These are phyloP conservation scores for Colletotrichum coccodes DNA, from an alignment of 2,329 filamentous ascomycete genomes.

Conservation along the genomic window DNA sequence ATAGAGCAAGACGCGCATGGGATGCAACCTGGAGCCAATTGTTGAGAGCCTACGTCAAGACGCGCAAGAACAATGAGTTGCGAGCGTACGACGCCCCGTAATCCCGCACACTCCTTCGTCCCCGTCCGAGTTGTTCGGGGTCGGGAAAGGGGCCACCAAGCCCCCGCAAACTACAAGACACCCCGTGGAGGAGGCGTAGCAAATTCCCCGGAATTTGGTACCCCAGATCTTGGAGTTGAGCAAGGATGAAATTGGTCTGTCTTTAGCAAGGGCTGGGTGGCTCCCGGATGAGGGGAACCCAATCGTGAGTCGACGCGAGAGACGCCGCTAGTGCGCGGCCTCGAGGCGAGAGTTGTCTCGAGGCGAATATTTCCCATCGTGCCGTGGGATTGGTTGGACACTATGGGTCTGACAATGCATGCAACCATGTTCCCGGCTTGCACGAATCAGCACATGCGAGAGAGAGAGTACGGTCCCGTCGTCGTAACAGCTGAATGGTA, in stretches of 20 bases:
- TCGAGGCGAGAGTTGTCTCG: constrained; percentile 15
- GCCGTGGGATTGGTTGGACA: neutral
- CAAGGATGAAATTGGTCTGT: neutral
- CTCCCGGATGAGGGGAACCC: constrained; percentile 10
- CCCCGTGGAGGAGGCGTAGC: constrained; percentile 10
- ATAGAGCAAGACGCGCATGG: neutral
- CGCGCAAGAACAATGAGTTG: neutral
- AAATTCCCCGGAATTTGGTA: neutral
- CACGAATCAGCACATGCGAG: neutral
- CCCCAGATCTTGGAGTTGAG: constrained; percentile 3
- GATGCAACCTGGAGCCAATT: neutral
- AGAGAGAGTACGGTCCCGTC: neutral
- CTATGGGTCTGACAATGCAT: neutral
- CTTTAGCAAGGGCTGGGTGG: neutral
- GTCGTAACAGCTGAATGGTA: neutral
- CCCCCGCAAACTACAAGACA: neutral
- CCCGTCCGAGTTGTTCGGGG: neutral
- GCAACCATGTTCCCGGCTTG: neutral
- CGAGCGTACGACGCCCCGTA: neutral
- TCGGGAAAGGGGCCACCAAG: neutral
- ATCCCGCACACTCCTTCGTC: neutral
- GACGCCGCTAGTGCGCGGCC: neutral
- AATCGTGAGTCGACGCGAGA: neutral
- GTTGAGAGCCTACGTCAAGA: neutral
- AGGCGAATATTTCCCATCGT: neutral